A percentile compares a stretch with the other conserved stretches of the same genome.
phyloP scores from a whole-genome alignment of 1,284 basidiomycete species.

The Moniliella sp. region DNA sequence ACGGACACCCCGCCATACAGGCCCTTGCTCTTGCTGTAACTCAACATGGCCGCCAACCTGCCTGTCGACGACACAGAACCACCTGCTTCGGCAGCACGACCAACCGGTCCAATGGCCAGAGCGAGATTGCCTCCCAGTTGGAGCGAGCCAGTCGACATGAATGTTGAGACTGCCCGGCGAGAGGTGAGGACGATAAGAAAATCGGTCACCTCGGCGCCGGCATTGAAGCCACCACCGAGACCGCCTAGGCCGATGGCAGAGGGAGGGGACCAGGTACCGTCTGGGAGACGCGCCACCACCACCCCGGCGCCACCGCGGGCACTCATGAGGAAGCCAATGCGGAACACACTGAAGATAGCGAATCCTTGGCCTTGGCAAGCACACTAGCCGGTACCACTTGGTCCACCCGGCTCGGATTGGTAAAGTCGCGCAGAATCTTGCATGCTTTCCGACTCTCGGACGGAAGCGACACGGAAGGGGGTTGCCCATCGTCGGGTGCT shows the following conservation, averaged over 20 bases:
- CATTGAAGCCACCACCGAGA: conserved; percentile 56
- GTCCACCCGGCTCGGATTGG: no score
- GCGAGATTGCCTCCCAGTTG: conserved; percentile 46
- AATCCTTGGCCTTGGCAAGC: conserved; percentile 62
- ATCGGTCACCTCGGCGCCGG: conserved; percentile 71
- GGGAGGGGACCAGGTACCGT: conserved; percentile 94
- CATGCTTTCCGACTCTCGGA: no score
- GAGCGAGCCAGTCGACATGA: conserved; percentile 81
- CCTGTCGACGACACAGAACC: conserved; percentile 68
- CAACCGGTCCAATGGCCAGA: conserved; percentile 72
- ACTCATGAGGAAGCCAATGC: conserved; percentile 69
- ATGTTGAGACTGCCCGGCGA: conserved; percentile 49
- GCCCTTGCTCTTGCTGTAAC: conserved; percentile 73
- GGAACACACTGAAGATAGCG: conserved; percentile 77
- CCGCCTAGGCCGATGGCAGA: conserved; percentile 76
- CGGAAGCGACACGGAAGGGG: no score
- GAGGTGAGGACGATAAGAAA: conserved; percentile 81
- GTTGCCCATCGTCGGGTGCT: no score
- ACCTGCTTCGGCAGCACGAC: conserved; percentile 76
- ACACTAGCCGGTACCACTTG: no score
- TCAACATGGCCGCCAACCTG: conserved; percentile 73
- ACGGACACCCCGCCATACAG: conserved; percentile 64
- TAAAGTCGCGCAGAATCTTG: no score
- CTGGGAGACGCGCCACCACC: conserved; percentile 76
- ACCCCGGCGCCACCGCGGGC: conserved; percentile 84